Percentiles rank a stretch among this genome's conserved stretches.
phyloP scores from a whole-genome alignment of 2,329 filamentous ascomycete genomes.

The Calonectria fujianensis region DNA sequence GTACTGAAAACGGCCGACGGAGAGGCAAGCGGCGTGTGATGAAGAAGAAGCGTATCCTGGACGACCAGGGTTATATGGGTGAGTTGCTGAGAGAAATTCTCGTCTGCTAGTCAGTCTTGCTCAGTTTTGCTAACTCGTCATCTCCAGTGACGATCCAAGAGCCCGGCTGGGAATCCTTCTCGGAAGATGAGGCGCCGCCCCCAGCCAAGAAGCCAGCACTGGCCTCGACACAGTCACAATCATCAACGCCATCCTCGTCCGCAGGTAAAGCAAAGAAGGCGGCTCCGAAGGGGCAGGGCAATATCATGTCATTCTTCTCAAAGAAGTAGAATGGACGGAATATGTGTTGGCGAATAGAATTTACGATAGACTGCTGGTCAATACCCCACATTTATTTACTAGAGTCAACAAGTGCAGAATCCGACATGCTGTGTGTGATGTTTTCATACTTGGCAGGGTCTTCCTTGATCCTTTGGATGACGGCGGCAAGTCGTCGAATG shows the following conservation, averaged over 20 bases:
- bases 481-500: slow-evolving; percentile 75
- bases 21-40: slow-evolving; percentile 87
- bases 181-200: slow-evolving; percentile 84
- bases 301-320: slow-evolving; percentile 93
- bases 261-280: slow-evolving; percentile 73
- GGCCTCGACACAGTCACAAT: slow-evolving; percentile 54
- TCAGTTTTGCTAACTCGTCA: slow-evolving; percentile 40
- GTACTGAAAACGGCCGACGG: slow-evolving; percentile 76
- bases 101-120: not conserved
- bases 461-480: slow-evolving; percentile 61
- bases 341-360: not conserved
- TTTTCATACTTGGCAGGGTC: slow-evolving; percentile 54
- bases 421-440: slow-evolving; percentile 33
- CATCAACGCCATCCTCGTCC: slow-evolving; percentile 64
- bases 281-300: slow-evolving; percentile 81
- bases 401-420: slow-evolving; percentile 48
- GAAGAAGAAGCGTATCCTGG: slow-evolving; percentile 90
- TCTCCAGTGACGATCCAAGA: slow-evolving; percentile 88
- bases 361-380: slow-evolving; percentile 14
- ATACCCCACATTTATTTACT: slow-evolving; percentile 51
- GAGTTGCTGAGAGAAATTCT: slow-evolving; percentile 59
- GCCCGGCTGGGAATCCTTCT: slow-evolving; percentile 92
- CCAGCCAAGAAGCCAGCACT: slow-evolving; percentile 72
- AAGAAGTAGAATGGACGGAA: slow-evolving; percentile 76
- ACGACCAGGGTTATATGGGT: slow-evolving; percentile 94